These are phyloP conservation scores for Cadophora gregata DNA, from an alignment of 2,329 filamentous ascomycete genomes.

Conservation along the genomic window DNA sequence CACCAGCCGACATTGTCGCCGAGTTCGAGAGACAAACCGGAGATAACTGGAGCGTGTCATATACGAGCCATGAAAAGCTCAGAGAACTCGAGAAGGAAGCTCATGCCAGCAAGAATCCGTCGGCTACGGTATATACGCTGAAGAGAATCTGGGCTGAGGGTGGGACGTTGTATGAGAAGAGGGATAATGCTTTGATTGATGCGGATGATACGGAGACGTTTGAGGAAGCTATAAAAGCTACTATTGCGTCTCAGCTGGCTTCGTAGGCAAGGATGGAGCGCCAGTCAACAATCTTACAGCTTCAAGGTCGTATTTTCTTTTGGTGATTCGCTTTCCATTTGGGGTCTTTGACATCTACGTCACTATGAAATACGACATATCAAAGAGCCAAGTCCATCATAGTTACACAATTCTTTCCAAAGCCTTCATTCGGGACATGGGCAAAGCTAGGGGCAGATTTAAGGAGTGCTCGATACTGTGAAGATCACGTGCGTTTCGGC, in stretches of 20 bases:
- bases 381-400: too few relatives aligned
- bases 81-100: slow-evolving; percentile 62
- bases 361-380: background rate
- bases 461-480: background rate
- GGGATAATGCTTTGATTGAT: slow-evolving; percentile 68
- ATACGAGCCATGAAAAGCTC: slow-evolving; percentile 48
- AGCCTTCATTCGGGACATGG: too few relatives aligned
- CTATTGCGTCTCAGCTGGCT: slow-evolving; percentile 32
- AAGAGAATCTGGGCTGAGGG: slow-evolving; percentile 76
- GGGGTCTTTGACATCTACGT: too few relatives aligned
- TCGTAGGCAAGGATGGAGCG: background rate
- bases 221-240: slow-evolving; percentile 50
- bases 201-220: slow-evolving; percentile 60
- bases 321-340: too few relatives aligned
- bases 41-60: slow-evolving; percentile 45
- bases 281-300: too few relatives aligned
- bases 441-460: background rate
- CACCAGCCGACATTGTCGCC: slow-evolving; percentile 46
- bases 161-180: slow-evolving; percentile 71
- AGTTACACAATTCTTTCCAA: too few relatives aligned
- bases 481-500: background rate
- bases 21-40: slow-evolving; percentile 45
- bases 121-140: slow-evolving; percentile 63
- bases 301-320: too few relatives aligned
- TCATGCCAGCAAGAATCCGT: slow-evolving; percentile 59